Evolutionary conservation across 805 yeast species (phyloP).

Genomic region (Starmerella powellii): DNA sequence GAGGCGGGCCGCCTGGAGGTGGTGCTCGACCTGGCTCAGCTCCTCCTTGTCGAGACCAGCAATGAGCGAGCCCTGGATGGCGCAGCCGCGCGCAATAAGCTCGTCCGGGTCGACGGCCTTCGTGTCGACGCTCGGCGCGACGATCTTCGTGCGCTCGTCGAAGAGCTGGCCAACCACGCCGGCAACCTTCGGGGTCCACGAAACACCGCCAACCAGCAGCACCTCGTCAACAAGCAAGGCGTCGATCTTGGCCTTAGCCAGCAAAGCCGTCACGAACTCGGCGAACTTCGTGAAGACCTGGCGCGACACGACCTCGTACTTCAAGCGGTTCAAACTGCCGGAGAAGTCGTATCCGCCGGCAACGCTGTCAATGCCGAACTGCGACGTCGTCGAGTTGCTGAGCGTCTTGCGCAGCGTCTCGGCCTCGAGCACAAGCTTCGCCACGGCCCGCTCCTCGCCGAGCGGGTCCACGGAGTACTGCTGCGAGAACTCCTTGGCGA

Average conservation of each 20-base stretch:
- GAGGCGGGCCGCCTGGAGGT: conserved; percentile 74
- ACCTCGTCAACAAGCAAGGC: conserved; percentile 82
- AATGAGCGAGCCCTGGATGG: conserved; percentile 80
- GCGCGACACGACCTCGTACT: conserved; percentile 81
- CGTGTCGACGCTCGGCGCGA: conserved; percentile 64
- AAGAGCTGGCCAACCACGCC: conserved; percentile 58
- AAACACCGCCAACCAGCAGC: conserved; percentile 82
- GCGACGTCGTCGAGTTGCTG: conserved; percentile 76
- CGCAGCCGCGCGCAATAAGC: conserved; percentile 85
- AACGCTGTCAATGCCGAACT: conserved; percentile 86
- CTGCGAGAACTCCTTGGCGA: conserved; percentile 90
- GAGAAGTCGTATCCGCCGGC: conserved; percentile 92
- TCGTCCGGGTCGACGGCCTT: conserved; percentile 83
- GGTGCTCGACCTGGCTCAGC: conserved; percentile 45
- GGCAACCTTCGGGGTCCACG: conserved; percentile 86
- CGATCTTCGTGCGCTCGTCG: conserved; percentile 58
- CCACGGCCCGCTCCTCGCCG: conserved; percentile 67
- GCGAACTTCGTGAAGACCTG: conserved; percentile 64
- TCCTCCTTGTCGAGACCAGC: conserved; percentile 72
- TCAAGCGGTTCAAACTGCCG: conserved; percentile 82
- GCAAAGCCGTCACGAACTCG: conserved; percentile 58
- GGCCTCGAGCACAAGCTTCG: conserved; percentile 76
- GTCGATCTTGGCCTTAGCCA: conserved; percentile 74
- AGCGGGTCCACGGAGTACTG: conserved; percentile 72
- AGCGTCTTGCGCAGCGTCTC: conserved; percentile 80